A percentile compares a stretch with the other conserved stretches of the same genome.
Conservation (phyloP, 805 yeast genomes). For the Candida peoriensis region DNA sequence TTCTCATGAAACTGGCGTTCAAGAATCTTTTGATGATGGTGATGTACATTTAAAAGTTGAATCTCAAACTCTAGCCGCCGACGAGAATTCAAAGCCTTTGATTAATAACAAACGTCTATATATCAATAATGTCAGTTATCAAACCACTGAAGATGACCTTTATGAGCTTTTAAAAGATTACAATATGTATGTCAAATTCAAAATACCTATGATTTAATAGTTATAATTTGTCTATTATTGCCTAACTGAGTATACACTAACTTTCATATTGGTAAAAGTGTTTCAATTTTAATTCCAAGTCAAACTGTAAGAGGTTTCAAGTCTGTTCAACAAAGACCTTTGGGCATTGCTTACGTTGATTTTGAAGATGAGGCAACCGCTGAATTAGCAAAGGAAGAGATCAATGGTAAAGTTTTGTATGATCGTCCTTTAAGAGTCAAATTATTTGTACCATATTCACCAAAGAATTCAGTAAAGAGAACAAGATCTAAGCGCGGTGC, state of each 20-base stretch:
- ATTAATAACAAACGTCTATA: constrained; percentile 36
- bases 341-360: constrained; percentile 81
- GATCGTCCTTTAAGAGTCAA: constrained; percentile 36
- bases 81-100: background rate
- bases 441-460: constrained; percentile 39
- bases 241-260: constrained; percentile 1
- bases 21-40: constrained; percentile 1
- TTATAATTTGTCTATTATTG: background rate
- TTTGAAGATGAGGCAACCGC: constrained; percentile 65
- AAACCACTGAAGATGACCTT: constrained; percentile 50
- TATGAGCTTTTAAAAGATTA: constrained; percentile 37
- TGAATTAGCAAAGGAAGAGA: constrained; percentile 52
- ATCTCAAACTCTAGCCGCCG: background rate
- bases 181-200: constrained; percentile 42
- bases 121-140: constrained; percentile 48
- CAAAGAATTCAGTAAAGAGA: constrained; percentile 15
- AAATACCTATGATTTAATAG: constrained; percentile 1
- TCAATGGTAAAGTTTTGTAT: constrained; percentile 55
- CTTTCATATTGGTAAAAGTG: constrained; percentile 11
- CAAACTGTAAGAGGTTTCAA: constrained; percentile 45
- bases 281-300: constrained; percentile 48
- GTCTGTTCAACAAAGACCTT: constrained; percentile 35
- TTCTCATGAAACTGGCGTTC: background rate
- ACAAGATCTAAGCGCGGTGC: constrained; percentile 12
- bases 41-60: too few species aligned